Conservation (phyloP, 352 stramenopile genomes). For the Phytophthora quininea region DNA sequence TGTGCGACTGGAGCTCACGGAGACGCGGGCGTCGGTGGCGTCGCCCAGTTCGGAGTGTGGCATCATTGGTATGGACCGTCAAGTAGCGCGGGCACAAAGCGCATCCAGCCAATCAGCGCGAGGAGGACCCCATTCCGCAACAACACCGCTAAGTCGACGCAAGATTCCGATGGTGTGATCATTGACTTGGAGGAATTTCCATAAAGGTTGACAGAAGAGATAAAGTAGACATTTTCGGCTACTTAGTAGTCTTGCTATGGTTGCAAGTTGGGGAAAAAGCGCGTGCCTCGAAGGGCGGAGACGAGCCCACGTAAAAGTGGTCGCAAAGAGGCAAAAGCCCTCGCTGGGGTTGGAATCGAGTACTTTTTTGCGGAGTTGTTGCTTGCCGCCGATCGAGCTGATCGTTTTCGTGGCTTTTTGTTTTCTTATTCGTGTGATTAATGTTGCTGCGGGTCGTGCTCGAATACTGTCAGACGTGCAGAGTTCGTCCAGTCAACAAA, state of each 20-base stretch:
- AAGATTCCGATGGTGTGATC: background rate
- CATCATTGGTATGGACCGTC: slow-evolving; percentile 21
- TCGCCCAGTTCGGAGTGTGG: slow-evolving; percentile 27
- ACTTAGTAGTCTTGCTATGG: background rate
- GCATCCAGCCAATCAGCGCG: slow-evolving; percentile 23
- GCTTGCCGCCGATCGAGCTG: too few species aligned
- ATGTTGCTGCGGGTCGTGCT: too few species aligned
- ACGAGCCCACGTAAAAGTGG: slow-evolving; percentile 13
- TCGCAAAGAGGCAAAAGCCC: background rate
- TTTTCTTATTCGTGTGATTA: too few species aligned
- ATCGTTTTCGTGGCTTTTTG: too few species aligned
- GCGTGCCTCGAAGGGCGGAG: slow-evolving; percentile 31
- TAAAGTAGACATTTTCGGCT: background rate
- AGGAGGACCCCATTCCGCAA: background rate
- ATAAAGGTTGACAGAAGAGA: background rate
- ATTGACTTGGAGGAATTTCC: too few species aligned
- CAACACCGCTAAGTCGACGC: background rate
- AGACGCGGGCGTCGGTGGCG: slow-evolving; percentile 11
- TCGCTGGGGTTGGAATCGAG: background rate
- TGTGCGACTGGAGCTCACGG: slow-evolving; percentile 12
- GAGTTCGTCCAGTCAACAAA: too few species aligned
- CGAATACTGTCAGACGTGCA: too few species aligned
- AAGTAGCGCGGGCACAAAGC: background rate
- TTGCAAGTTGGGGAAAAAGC: background rate
- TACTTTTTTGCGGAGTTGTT: background rate